A percentile compares a stretch with the other conserved stretches of the same genome.
These are phyloP conservation scores for Spathaspora girioi DNA, from an alignment of 805 yeast species.

Conservation along the genomic window DNA sequence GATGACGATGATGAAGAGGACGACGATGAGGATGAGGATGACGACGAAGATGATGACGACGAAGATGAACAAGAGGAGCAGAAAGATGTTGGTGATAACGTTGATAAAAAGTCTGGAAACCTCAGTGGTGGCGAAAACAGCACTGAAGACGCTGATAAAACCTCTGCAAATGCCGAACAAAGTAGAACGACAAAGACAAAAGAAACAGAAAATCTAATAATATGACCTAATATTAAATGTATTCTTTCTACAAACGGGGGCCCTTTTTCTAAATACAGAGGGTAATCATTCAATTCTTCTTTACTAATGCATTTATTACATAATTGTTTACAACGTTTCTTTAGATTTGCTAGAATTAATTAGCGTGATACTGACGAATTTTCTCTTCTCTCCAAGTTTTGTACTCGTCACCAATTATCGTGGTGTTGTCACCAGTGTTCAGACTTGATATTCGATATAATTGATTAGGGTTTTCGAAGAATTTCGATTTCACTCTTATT, in stretches of 20 bases:
- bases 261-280: neutral
- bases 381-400: slow-evolving; percentile 37
- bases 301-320: slow-evolving; percentile 2
- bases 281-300: neutral
- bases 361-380: slow-evolving; percentile 11
- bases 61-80: slow-evolving; percentile 10
- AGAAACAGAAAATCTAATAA: neutral
- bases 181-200: neutral
- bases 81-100: neutral
- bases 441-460: slow-evolving; percentile 12
- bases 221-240: neutral
- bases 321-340: neutral
- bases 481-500: slow-evolving; percentile 5
- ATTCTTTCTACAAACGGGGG: too few species aligned
- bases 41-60: slow-evolving; percentile 16
- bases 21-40: slow-evolving; percentile 37
- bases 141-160: neutral
- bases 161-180: neutral
- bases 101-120: neutral
- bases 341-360: neutral
- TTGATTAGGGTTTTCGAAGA: neutral
- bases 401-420: slow-evolving; percentile 39
- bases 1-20: slow-evolving; percentile 46
- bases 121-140: neutral
- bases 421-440: slow-evolving; percentile 31